Conservation (phyloP, 208 protist species). For the Phytomonas francai region DNA sequence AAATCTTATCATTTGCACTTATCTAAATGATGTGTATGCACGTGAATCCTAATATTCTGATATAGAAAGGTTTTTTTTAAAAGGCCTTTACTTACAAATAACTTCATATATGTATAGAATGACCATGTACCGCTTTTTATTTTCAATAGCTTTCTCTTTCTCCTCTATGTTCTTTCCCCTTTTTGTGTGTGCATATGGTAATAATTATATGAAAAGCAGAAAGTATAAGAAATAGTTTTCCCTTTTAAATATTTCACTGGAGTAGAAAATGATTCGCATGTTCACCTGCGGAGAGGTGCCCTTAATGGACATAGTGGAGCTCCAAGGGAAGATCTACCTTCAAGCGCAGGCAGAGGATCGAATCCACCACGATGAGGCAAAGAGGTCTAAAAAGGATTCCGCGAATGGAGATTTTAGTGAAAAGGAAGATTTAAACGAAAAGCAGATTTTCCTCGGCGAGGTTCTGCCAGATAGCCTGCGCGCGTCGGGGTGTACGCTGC, state of each 20-base stretch:
- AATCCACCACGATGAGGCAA: neutral
- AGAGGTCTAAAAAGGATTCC: neutral
- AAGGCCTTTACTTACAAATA: neutral
- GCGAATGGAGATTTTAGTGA: neutral
- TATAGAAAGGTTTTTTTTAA: neutral
- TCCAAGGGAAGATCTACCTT: conserved; percentile 40
- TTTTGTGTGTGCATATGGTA: conserved; percentile 10
- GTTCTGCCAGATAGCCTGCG: conserved; percentile 37
- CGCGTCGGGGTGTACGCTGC: conserved; percentile 41
- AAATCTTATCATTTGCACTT: neutral
- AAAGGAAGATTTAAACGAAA: conserved; percentile 1
- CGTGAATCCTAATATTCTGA: neutral
- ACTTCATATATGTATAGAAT: neutral
- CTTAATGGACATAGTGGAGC: conserved; percentile 61
- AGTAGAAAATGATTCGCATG: conserved; percentile 44
- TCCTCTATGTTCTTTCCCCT: neutral
- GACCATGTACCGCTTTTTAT: neutral
- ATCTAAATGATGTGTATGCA: neutral
- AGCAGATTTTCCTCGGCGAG: conserved; percentile 33
- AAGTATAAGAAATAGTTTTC: conserved; percentile 16
- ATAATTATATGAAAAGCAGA: conserved; percentile 11
- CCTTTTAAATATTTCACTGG: conserved; percentile 9
- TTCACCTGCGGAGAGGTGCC: conserved; percentile 27
- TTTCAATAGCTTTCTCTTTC: neutral
- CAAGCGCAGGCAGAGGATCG: neutral